A percentile compares a stretch with the other conserved stretches of the same genome.
Evolutionary conservation across 805 yeast genomes (phyloP).

Genomic region (Kluyveromyces starmeri): DNA sequence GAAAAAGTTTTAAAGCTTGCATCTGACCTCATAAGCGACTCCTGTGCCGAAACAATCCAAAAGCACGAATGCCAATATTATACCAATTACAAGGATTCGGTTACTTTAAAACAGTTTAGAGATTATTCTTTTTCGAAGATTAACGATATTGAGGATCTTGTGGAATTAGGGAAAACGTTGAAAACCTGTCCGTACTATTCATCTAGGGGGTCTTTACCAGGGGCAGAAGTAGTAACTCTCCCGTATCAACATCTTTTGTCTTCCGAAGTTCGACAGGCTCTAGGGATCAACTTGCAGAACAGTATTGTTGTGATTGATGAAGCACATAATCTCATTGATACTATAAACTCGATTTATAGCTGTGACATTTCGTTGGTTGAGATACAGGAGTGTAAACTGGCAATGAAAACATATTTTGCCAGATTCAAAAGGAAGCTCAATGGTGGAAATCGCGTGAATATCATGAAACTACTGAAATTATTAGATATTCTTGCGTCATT

Average conservation of each 20-base stretch:
- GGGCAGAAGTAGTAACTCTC: slow-evolving; percentile 68
- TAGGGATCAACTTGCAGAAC: slow-evolving; percentile 50
- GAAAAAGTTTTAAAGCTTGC: slow-evolving; percentile 43
- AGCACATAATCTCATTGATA: slow-evolving; percentile 82
- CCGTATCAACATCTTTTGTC: slow-evolving; percentile 73
- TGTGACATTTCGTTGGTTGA: slow-evolving; percentile 44
- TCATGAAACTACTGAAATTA: slow-evolving; percentile 54
- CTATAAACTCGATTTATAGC: slow-evolving; percentile 63
- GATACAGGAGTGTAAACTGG: slow-evolving; percentile 35
- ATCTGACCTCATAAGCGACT: slow-evolving; percentile 56
- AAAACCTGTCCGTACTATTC: slow-evolving; percentile 79
- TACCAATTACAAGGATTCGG: slow-evolving; percentile 18
- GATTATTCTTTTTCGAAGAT: slow-evolving; percentile 49
- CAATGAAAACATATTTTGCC: slow-evolving; percentile 45
- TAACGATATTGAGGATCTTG: slow-evolving; percentile 75
- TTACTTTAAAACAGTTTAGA: slow-evolving; percentile 35
- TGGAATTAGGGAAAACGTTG: slow-evolving; percentile 44
- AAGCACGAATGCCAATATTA: slow-evolving; percentile 9
- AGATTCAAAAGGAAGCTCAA: slow-evolving; percentile 60
- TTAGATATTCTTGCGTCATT: slow-evolving; percentile 44
- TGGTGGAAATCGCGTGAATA: slow-evolving; percentile 60
- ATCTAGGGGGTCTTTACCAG: slow-evolving; percentile 41
- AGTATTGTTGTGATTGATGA: slow-evolving; percentile 80
- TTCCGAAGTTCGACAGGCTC: slow-evolving; percentile 49
- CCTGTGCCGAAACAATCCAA: slow-evolving; percentile 9